Base-by-base conservation (phyloP, 305 asterid genomes). In the Fraxinus sp. region DNA sequence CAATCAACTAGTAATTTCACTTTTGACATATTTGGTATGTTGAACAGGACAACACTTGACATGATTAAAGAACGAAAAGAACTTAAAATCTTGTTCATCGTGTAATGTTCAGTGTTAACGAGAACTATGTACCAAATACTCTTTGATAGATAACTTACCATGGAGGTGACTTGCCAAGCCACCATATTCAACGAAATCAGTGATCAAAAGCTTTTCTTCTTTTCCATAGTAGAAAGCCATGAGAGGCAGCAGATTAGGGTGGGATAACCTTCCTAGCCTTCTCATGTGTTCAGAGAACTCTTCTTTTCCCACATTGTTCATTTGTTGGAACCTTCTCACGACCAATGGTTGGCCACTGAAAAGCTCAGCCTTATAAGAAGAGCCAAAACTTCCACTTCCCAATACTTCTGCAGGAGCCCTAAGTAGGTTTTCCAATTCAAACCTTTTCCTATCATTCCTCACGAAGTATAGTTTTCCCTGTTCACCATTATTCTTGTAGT, bases 311-410 rank as follows among this genome's bases (percentile, higher is more conserved):
- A 89, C 84, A 49, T 82, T 80, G 78, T 75, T 88, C 93, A 89
- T 90, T 55, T 85, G 87, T 41, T 78, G 86, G 81, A 89, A 90
- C 84, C 93, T 88, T 83, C 88, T 84, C 75, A 90, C 93, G 24
- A 83, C 93, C 79, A 87, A 55, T 4, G 84, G 39, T 44, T 41
- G 78, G 0, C 91, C 92, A 76, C 80, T 80, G 3, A 79, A 71
- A 68, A 90, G 74, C 18, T 79, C 87, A 0, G 93, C 93, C 81
- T 89, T 90, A 64, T 90, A 90, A 52, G 93, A 86, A 36, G 93
- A 90, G 1, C 93, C 93, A 73, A 89, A 87, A 87, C 87, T 85
- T 80, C 93, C 93, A 83, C 92, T 87, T 7, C 93, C 93, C 81
- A 90, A 82, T 1, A 90, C 89, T 55, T 90, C 89, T 14, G 93